Evolutionary conservation across 768 basidiomycete species (phyloP).

Genomic region (Rhizopogon rudus): DNA sequence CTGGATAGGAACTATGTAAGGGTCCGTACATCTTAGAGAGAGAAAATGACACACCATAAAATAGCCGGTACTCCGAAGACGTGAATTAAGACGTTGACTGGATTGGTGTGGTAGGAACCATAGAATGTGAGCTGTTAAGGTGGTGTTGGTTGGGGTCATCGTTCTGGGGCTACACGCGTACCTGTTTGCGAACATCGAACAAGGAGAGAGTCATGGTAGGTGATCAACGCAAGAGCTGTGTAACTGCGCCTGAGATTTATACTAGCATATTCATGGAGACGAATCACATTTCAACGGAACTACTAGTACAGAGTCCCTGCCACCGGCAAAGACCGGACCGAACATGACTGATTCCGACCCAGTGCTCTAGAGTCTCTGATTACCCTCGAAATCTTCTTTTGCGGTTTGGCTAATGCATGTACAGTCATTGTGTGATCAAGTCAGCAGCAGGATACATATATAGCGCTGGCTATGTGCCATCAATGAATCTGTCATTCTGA

Average conservation of each 20-base stretch:
- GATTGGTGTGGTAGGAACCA: constrained; percentile 86
- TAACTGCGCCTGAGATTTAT: not conserved
- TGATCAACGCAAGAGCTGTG: not conserved
- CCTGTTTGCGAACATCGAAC: constrained; percentile 72
- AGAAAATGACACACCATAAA: constrained; percentile 52
- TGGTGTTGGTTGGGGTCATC: not conserved
- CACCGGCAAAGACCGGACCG: not conserved
- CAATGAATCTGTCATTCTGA: no score
- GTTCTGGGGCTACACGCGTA: constrained; percentile 18
- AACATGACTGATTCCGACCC: not conserved
- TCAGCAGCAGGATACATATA: no score
- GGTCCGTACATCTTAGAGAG: constrained; percentile 8
- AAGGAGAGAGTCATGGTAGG: constrained; percentile 33
- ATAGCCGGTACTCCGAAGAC: constrained; percentile 80
- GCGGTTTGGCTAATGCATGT: no score
- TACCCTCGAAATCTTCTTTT: not conserved
- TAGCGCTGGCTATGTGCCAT: no score
- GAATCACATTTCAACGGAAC: not conserved
- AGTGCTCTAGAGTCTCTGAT: no score
- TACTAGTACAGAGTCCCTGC: not conserved
- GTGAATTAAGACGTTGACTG: constrained; percentile 81
- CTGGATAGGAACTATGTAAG: constrained; percentile 29
- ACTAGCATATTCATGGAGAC: not conserved
- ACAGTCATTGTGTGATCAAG: no score
- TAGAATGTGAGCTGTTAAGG: constrained; percentile 77